These are phyloP conservation scores for Helicocarpus griseus DNA, from an alignment of 2,329 filamentous ascomycete species.

Conservation along the genomic window DNA sequence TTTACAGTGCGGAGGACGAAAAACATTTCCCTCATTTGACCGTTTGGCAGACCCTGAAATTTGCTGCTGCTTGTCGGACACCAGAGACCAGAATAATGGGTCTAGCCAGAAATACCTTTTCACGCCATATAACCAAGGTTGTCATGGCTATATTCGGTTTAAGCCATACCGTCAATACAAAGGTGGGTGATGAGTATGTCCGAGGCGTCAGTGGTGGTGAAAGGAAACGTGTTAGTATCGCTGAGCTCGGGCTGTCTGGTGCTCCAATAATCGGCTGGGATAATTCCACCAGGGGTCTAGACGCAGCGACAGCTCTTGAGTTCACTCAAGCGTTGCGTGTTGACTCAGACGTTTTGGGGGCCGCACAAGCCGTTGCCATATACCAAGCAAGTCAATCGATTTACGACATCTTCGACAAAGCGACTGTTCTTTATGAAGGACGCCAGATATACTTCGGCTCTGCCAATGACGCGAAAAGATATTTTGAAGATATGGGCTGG, in stretches of 20 bases:
- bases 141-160: slow-evolving; percentile 34
- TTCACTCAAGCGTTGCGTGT: slow-evolving; percentile 46
- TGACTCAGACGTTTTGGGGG: slow-evolving; percentile 40
- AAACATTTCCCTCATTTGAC: slow-evolving; percentile 49
- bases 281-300: slow-evolving; percentile 43
- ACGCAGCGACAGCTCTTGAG: slow-evolving; percentile 49
- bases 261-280: slow-evolving; percentile 34
- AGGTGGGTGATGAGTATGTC: slow-evolving; percentile 47
- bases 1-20: slow-evolving; percentile 34
- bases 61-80: slow-evolving; percentile 45
- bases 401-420: slow-evolving; percentile 62
- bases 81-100: slow-evolving; percentile 33
- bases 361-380: slow-evolving; percentile 47
- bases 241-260: slow-evolving; percentile 29
- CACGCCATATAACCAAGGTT: slow-evolving; percentile 30
- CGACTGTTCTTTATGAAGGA: slow-evolving; percentile 64
- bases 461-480: slow-evolving; percentile 48
- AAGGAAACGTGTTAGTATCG: slow-evolving; percentile 47
- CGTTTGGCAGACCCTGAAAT: slow-evolving; percentile 47
- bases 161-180: slow-evolving; percentile 36
- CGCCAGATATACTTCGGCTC: slow-evolving; percentile 68
- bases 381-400: slow-evolving; percentile 46
- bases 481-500: slow-evolving; percentile 62
- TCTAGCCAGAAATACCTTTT: slow-evolving; percentile 35
- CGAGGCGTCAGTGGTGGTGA: slow-evolving; percentile 54